Evolutionary conservation across 2,329 filamentous ascomycete species (phyloP).

Genomic region (Colletotrichum sp.): DNA sequence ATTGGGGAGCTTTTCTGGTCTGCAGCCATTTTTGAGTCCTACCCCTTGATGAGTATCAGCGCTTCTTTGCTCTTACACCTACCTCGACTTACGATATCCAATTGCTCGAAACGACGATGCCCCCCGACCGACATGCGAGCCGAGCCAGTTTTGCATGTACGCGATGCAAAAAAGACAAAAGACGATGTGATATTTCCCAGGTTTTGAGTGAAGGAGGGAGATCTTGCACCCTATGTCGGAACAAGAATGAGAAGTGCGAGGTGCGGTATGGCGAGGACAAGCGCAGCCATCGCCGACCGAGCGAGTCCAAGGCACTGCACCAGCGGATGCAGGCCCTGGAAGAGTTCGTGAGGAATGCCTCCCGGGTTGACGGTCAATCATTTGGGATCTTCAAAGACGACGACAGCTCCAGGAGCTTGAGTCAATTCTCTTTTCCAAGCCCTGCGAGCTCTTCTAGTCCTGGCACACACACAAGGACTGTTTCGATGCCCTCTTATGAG

Average conservation of each 20-base stretch:
- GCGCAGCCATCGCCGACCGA: conserved; percentile 10
- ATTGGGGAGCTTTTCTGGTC: background rate
- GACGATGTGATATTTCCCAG: conserved; percentile 17
- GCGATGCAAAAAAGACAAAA: conserved; percentile 18
- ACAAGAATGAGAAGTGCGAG: conserved; percentile 19
- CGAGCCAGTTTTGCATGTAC: conserved; percentile 17
- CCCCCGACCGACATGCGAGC: conserved; percentile 13
- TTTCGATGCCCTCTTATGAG: background rate
- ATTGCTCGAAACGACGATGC: background rate
- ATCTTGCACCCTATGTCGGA: conserved; percentile 12
- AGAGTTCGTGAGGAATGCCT: conserved; percentile 9
- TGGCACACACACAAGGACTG: background rate
- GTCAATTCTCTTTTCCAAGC: background rate
- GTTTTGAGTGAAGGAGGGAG: background rate
- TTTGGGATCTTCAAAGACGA: background rate
- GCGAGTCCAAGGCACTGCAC: conserved; percentile 5
- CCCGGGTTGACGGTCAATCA: background rate
- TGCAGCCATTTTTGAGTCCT: background rate
- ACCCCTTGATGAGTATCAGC: background rate
- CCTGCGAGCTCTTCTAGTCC: background rate
- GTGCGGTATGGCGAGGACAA: conserved; percentile 16
- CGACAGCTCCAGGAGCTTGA: background rate
- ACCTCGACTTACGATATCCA: background rate
- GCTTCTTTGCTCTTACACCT: background rate
- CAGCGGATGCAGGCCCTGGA: conserved; percentile 14